Evolutionary conservation across 1,284 basidiomycete genomes (phyloP).

Genomic region (Pascua sp.): DNA sequence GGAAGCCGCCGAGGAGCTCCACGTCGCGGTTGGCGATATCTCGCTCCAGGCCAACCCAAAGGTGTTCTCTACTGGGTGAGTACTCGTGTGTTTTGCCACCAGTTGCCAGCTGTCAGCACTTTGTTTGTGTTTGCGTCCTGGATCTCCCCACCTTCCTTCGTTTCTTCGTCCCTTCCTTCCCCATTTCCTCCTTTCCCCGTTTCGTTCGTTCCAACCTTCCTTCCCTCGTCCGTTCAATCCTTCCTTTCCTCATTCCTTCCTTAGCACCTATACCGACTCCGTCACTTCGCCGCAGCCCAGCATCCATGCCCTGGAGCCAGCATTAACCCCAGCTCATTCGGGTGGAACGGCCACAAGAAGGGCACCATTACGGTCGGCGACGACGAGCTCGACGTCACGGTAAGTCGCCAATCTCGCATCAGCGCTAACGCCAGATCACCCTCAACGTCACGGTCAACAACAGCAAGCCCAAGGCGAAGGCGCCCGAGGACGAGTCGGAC

Average conservation of each 20-base stretch:
- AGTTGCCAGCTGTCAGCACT: no score
- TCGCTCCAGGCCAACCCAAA: constrained; percentile 9
- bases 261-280: no score
- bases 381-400: constrained; percentile 15
- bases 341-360: constrained; percentile 20
- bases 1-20: not conserved
- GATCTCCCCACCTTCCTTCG: no score
- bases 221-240: no score
- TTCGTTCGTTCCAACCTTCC: no score
- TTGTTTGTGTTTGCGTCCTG: no score
- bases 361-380: constrained; percentile 8
- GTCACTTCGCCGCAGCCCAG: no score
- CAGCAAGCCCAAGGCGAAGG: constrained; percentile 6
- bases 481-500: not conserved
- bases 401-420: not conserved
- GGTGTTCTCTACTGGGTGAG: constrained; percentile 18
- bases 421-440: constrained; percentile 10
- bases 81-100: not conserved
- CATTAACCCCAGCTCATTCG: constrained; percentile 17
- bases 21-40: constrained; percentile 7
- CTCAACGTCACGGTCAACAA: constrained; percentile 15
- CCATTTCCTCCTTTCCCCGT: no score
- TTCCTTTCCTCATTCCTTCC: no score
- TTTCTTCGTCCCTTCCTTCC: no score
- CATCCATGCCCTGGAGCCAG: not conserved